Evolutionary conservation across 306 rosid genomes (phyloP).

Genomic region (Heteromeles arbutifolia): DNA sequence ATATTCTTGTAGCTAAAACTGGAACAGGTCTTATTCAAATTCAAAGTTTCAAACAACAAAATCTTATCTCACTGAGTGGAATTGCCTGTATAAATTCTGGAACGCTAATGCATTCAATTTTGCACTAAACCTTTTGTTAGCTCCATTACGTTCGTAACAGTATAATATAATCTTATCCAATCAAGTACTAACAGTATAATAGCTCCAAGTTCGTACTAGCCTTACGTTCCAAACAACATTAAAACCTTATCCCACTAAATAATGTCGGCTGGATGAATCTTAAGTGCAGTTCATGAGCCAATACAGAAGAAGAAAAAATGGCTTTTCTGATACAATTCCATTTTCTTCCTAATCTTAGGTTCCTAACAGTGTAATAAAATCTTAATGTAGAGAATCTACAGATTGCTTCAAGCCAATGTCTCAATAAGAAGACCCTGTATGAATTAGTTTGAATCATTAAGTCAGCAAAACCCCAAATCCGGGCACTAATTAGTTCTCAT

Average conservation of each 20-base stretch:
- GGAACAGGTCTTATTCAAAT: background rate
- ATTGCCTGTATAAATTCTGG: rapidly evolving
- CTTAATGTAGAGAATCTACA: background rate
- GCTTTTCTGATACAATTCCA: background rate
- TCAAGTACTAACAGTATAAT: too few relatives aligned
- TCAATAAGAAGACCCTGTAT: background rate
- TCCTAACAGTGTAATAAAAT: background rate
- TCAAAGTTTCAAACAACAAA: too few relatives aligned
- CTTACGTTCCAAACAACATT: too few relatives aligned
- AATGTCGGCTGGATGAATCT: too few relatives aligned
- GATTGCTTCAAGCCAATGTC: background rate
- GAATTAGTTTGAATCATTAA: background rate
- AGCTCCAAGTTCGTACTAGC: too few relatives aligned
- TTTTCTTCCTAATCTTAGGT: slow-evolving; percentile 1
- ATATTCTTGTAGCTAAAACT: too few relatives aligned
- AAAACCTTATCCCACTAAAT: too few relatives aligned
- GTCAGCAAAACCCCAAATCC: slow-evolving; percentile 3
- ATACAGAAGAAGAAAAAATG: background rate
- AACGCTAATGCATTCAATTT: rapidly evolving
- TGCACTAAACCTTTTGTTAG: too few relatives aligned
- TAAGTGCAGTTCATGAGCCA: background rate
- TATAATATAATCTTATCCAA: too few relatives aligned
- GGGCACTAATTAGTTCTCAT: slow-evolving; percentile 20
- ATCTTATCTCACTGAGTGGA: too few relatives aligned
- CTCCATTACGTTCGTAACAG: too few relatives aligned